Conservation (phyloP, 2,329 filamentous ascomycete species). For the Bipolaris bicolor region DNA sequence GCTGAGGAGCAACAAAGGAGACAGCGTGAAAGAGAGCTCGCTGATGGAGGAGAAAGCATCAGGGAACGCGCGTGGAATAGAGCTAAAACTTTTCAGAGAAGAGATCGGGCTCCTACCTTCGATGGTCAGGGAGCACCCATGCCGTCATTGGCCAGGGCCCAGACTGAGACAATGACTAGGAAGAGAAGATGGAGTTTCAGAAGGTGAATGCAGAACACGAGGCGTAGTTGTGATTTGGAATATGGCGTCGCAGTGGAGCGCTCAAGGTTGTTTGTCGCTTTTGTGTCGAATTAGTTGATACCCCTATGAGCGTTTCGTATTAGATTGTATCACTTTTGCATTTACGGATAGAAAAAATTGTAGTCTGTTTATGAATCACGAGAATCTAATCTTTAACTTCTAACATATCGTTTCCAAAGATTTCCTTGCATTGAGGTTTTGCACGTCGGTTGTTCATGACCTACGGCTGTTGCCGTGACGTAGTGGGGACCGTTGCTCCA, state of each 20-base stretch:
- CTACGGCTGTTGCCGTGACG: conserved; percentile 2
- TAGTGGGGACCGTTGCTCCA: conserved; percentile 8
- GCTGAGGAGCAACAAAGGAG: conserved; percentile 38
- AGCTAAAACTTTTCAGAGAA: conserved; percentile 29
- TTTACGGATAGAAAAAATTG: not conserved
- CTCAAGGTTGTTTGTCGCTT: not conserved
- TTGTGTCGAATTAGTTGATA: conserved; percentile 4
- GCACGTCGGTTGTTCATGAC: not conserved
- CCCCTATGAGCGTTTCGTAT: conserved; percentile 5
- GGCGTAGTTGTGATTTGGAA: not conserved
- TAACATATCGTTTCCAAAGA: not conserved
- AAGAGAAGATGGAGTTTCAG: conserved; percentile 25
- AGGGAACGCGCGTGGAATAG: conserved; percentile 30
- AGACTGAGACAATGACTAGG: conserved; percentile 18
- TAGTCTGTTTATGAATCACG: not conserved
- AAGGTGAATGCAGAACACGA: not conserved
- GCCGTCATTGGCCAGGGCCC: conserved; percentile 10
- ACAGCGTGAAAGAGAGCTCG: conserved; percentile 17
- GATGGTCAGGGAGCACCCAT: not conserved
- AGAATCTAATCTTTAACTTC: not conserved
- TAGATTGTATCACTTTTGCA: conserved; percentile 2
- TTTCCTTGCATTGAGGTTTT: not conserved
- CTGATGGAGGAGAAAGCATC: conserved; percentile 27
- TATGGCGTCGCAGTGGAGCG: not conserved
- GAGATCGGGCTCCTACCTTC: conserved; percentile 9